Base-by-base conservation (phyloP, 306 rosid genomes). In the Sicyos edulis region DNA sequence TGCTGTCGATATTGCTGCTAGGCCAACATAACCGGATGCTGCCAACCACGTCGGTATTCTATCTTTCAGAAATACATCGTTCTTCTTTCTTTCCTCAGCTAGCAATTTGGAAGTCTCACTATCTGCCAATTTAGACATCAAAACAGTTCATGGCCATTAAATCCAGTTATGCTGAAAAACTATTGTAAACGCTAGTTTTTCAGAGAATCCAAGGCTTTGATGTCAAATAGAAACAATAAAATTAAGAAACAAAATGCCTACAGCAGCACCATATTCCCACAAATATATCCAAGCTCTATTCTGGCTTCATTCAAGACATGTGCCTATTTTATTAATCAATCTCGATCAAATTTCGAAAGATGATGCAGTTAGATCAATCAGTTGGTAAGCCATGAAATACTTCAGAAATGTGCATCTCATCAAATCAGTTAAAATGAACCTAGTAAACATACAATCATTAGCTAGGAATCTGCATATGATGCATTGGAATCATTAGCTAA, bases 11-110 rank as follows among this genome's bases (percentile, higher is more conserved):
- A 91, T 85, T 6, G 87, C 97, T 24, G 89, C 92, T 52, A 95
- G 74, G 63, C 86, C 95, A 61, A 87, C 86, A 51, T 91, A 95
- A 60, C 96, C 99, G 10, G 97, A 81, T 32, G 86, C 88, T 7
- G 99, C 99, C 54, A 95, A 67, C 97, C 97, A 95, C 61, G 86
- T 66, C 7, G 97, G 96, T 60, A 93, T 91, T 47, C 85, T 26
- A 68, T 91, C 99, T 83, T 85, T 91, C 2, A 93, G 84, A 83
- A 93, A 93, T 76, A 89, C 64, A 70, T 78, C 91, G 40, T 85
- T 85, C 86, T 88, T 85, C 75, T 50, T 83, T 75, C 76, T 87
- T 58, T 86, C 77, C 78, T 89, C 97, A 51, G 60, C 55, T 32
- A 66, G 58, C 70, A 85, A 78, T 44, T 75, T 75, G 68, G 88